Percentiles rank a stretch among this genome's conserved stretches.
phyloP scores from a whole-genome alignment of 176 grass and related monocot genomes.

The Pontederia crassipes region DNA sequence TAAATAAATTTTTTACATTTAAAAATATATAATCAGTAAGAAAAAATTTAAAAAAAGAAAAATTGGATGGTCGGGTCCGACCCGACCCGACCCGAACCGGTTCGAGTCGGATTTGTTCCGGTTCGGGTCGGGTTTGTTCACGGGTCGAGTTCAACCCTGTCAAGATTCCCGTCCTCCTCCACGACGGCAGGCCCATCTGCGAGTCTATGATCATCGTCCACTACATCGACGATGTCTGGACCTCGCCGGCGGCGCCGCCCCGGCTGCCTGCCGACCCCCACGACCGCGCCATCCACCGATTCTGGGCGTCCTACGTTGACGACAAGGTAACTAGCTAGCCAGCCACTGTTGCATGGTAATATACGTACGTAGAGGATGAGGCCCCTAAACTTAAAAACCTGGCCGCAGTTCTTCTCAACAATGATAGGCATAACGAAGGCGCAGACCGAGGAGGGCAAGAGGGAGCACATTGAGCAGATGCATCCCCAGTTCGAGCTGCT shows the following conservation, averaged over 20 bases:
- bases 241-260: background rate
- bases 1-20: no score
- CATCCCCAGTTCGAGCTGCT: background rate
- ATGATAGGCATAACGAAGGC: background rate
- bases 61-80: no score
- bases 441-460: background rate
- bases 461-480: background rate
- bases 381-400: background rate
- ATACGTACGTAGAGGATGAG: background rate
- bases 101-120: no score
- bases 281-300: constrained; percentile 50
- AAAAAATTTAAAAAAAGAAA: no score
- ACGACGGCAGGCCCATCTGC: constrained; percentile 43
- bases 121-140: no score
- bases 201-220: constrained; percentile 61
- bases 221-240: constrained; percentile 31
- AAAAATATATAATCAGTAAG: no score
- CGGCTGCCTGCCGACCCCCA: constrained; percentile 38
- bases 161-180: constrained; percentile 59
- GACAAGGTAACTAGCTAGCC: constrained; percentile 18
- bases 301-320: constrained; percentile 51
- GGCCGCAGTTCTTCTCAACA: background rate
- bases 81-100: no score
- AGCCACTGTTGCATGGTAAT: no score
- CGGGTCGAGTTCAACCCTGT: constrained; percentile 43